phyloP scores from a whole-genome alignment of 1,284 basidiomycete species.

The Salmacisia buchloeana region DNA sequence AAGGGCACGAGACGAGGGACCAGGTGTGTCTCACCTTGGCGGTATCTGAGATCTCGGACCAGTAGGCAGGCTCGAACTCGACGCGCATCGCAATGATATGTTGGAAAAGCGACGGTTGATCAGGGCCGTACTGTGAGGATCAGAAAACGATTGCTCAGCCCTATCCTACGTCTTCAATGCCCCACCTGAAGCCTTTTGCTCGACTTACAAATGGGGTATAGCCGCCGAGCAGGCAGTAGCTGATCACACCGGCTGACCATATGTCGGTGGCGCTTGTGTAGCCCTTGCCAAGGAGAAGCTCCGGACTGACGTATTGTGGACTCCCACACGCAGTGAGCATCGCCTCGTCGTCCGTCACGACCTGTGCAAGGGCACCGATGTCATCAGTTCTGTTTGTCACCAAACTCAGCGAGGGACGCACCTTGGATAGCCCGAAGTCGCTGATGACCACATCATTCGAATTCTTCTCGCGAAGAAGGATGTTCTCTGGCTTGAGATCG shows the following conservation, averaged over 20 bases:
- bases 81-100: conserved; percentile 45
- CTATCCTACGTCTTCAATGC: no score
- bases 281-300: conserved; percentile 46
- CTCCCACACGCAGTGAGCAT: conserved; percentile 48
- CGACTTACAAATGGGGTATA: conserved; percentile 44
- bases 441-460: conserved; percentile 43
- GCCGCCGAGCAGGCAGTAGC: conserved; percentile 45
- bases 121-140: conserved; percentile 26
- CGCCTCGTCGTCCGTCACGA: neutral
- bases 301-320: conserved; percentile 48
- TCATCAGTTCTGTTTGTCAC: conserved; percentile 1
- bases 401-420: conserved; percentile 44
- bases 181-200: no score
- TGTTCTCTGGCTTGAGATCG: conserved; percentile 49
- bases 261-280: conserved; percentile 45
- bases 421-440: conserved; percentile 47
- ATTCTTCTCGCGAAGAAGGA: conserved; percentile 38
- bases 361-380: neutral
- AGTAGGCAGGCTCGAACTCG: conserved; percentile 44
- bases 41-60: conserved; percentile 39
- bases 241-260: conserved; percentile 49
- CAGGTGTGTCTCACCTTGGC: conserved; percentile 21
- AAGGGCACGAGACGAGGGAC: no score
- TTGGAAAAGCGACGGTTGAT: conserved; percentile 41
- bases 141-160: neutral